phyloP scores from a whole-genome alignment of 208 protist species.

The Wallacemonas sp. region DNA sequence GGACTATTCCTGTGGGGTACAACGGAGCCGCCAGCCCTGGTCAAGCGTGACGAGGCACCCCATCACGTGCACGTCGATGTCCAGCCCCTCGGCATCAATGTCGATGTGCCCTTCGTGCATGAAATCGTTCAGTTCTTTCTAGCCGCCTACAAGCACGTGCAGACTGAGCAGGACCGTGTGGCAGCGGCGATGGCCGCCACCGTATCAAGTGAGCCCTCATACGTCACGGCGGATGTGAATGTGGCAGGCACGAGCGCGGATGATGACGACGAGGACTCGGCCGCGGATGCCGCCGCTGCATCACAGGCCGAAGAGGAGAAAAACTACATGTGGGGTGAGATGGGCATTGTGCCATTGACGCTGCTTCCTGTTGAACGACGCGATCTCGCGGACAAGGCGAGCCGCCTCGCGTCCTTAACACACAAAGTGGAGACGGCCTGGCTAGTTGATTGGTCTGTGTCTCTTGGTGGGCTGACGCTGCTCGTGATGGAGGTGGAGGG shows the following conservation, averaged over 20 bases:
- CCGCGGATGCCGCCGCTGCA: neutral
- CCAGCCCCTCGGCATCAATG: slow-evolving; percentile 21
- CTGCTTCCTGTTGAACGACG: slow-evolving; percentile 12
- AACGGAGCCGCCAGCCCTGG: neutral
- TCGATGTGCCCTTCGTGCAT: slow-evolving; percentile 25
- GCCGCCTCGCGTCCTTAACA: slow-evolving; percentile 18
- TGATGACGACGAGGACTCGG: neutral
- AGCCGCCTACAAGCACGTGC: neutral
- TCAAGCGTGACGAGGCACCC: slow-evolving; percentile 1
- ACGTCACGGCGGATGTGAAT: too few species aligned
- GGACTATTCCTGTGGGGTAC: slow-evolving; percentile 4
- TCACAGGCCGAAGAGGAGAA: neutral
- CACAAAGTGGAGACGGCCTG: slow-evolving; percentile 27
- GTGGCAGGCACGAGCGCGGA: too few species aligned
- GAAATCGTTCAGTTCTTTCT: slow-evolving; percentile 26
- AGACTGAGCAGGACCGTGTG: neutral
- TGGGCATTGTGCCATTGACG: neutral
- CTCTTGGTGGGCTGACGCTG: slow-evolving; percentile 20
- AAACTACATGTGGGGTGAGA: neutral
- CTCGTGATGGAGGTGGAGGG: slow-evolving; percentile 19
- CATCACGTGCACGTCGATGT: slow-evolving; percentile 21
- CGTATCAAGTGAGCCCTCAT: neutral
- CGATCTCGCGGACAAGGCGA: slow-evolving; percentile 12
- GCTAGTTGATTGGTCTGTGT: slow-evolving; percentile 30
- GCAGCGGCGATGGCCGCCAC: neutral